Evolutionary conservation across 352 stramenopile species (phyloP).

Genomic region (Aphanomyces astaci): DNA sequence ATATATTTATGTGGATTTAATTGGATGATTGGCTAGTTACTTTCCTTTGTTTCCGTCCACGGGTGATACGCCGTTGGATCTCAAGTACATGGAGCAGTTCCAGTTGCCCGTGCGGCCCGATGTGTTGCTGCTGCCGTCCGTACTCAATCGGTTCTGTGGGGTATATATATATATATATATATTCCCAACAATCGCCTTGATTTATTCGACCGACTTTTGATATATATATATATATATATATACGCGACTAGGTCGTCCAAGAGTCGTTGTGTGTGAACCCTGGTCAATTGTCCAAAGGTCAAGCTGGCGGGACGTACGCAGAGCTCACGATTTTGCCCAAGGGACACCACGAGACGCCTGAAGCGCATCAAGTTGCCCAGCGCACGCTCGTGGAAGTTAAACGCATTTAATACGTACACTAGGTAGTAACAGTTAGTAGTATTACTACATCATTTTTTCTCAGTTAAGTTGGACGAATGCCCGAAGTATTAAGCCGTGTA

Average conservation of each 20-base stretch:
- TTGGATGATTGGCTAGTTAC: constrained; percentile 36
- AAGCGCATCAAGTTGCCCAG: constrained; percentile 69
- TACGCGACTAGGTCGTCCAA: constrained; percentile 80
- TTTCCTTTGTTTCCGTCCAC: constrained; percentile 77
- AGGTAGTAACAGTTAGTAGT: no score
- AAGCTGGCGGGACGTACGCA: constrained; percentile 91
- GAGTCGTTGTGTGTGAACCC: constrained; percentile 94
- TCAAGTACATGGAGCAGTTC: constrained; percentile 88
- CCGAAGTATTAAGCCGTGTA: no score
- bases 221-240: no score
- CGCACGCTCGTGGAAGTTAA: constrained; percentile 89
- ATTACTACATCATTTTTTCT: no score
- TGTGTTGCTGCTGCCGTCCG: constrained; percentile 92
- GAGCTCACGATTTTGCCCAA: constrained; percentile 88
- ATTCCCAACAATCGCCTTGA: no score
- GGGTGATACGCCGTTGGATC: constrained; percentile 80
- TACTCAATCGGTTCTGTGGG: constrained; percentile 85
- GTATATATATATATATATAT: constrained; percentile 33
- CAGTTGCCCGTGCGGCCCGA: constrained; percentile 90
- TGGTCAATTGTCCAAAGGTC: constrained; percentile 88
- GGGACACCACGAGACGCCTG: constrained; percentile 56
- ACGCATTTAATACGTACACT: constrained; percentile 50
- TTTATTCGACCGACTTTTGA: constrained; percentile 24
- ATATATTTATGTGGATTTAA: no score
- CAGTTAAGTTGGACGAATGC: no score